Conservation (phyloP, 805 yeast species). For the Saccharomycopsis oosterbeekiorum region DNA sequence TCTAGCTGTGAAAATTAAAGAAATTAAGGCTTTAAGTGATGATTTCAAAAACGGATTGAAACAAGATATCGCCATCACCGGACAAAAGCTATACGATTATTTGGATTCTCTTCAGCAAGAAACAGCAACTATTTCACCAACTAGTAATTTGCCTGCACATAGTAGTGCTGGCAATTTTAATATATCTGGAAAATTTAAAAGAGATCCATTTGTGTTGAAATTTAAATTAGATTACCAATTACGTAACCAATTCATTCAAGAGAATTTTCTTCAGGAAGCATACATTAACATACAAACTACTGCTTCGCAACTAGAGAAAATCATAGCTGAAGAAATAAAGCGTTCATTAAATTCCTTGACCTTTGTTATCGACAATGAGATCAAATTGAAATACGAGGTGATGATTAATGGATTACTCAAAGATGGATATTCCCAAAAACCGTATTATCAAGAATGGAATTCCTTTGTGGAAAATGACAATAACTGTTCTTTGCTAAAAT, state of each 20-base stretch:
- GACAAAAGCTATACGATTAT: slow-evolving; percentile 41
- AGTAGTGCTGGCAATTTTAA: slow-evolving; percentile 22
- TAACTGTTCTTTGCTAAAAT: slow-evolving; percentile 32
- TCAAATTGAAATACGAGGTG: slow-evolving; percentile 27
- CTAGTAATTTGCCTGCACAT: slow-evolving; percentile 8
- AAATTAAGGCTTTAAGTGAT: slow-evolving; percentile 40
- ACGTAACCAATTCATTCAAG: slow-evolving; percentile 53
- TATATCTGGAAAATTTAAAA: slow-evolving; percentile 21
- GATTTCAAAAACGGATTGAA: slow-evolving; percentile 56
- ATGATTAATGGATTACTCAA: slow-evolving; percentile 43
- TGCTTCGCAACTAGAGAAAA: slow-evolving; percentile 55
- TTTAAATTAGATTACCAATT: slow-evolving; percentile 55
- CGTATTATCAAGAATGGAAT: slow-evolving; percentile 63
- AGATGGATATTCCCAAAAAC: slow-evolving; percentile 43
- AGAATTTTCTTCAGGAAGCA: slow-evolving; percentile 56
- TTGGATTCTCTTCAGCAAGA: slow-evolving; percentile 7
- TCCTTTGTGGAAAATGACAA: slow-evolving; percentile 38
- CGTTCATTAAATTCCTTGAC: slow-evolving; percentile 43
- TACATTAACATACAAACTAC: slow-evolving; percentile 53
- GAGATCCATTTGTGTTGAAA: slow-evolving; percentile 58
- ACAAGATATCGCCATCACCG: slow-evolving; percentile 54
- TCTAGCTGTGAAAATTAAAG: slow-evolving; percentile 38
- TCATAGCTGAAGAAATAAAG: slow-evolving; percentile 54
- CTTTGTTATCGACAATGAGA: slow-evolving; percentile 41
- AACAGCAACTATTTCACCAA: neutral